Evolutionary conservation across 2,329 filamentous ascomycete species (phyloP).

Genomic region (Emmonsia crescens): DNA sequence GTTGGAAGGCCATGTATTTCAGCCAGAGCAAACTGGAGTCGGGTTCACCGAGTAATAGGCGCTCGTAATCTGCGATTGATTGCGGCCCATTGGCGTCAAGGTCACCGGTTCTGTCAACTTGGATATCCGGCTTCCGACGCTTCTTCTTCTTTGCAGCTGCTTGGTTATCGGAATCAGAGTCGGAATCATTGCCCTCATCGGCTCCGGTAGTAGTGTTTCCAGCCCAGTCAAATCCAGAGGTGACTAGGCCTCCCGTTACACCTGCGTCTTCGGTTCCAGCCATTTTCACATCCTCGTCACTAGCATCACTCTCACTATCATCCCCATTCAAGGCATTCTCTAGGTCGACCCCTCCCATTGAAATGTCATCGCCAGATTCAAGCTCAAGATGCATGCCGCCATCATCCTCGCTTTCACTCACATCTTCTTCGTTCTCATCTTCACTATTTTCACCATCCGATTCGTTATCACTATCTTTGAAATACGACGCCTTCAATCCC

Average conservation of each 20-base stretch:
- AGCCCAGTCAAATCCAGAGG: conserved; percentile 80
- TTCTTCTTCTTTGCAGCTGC: conserved; percentile 50
- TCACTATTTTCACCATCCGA: conserved; percentile 32
- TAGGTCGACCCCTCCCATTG: conserved; percentile 37
- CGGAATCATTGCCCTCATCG: conserved; percentile 25
- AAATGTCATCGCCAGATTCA: conserved; percentile 26
- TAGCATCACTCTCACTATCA: conserved; percentile 40
- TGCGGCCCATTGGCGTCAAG: conserved; percentile 82
- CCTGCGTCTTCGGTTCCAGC: conserved; percentile 20
- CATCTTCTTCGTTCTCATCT: conserved; percentile 36
- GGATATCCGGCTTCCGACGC: conserved; percentile 62
- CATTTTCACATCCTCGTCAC: conserved; percentile 37
- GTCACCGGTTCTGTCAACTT: conserved; percentile 83
- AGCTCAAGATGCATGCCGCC: conserved; percentile 22
- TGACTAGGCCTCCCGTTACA: conserved; percentile 48
- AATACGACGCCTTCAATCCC: conserved; percentile 85
- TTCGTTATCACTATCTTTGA: conserved; percentile 50
- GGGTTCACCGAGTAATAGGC: conserved; percentile 79
- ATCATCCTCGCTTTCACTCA: conserved; percentile 28
- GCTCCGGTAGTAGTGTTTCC: conserved; percentile 47
- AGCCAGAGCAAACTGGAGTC: conserved; percentile 94
- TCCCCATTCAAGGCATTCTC: conserved; percentile 26
- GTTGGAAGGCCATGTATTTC: conserved; percentile 97
- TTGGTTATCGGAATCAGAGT: conserved; percentile 42
- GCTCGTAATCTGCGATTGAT: conserved; percentile 84